Conservation (phyloP, 495 filamentous ascomycete species). For the Cryomyces minteri region DNA sequence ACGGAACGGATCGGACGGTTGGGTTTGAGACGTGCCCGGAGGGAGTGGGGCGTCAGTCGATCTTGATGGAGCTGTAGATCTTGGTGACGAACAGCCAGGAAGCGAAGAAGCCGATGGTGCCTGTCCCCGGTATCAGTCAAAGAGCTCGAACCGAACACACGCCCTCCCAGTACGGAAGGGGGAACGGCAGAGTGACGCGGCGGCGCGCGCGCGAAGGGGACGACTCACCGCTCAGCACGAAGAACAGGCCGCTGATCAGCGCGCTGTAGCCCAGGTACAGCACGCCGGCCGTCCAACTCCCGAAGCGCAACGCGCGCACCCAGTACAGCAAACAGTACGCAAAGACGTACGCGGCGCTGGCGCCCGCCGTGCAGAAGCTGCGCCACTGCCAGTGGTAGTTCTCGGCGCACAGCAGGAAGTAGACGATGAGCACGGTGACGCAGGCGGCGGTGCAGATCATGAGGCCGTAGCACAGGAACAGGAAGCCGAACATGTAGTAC, state of each 20-base stretch:
- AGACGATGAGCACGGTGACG: conserved; percentile 80
- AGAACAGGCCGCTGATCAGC: conserved; percentile 77
- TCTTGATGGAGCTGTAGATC: conserved; percentile 92
- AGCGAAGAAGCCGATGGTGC: conserved; percentile 87
- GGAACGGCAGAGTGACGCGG: not conserved
- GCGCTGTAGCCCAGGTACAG: conserved; percentile 87
- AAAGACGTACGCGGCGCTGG: conserved; percentile 80
- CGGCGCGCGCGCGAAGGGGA: not conserved
- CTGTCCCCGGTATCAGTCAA: conserved; percentile 22
- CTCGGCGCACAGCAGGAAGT: conserved; percentile 87
- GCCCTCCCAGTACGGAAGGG: too few relatives aligned
- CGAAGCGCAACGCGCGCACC: conserved; percentile 65
- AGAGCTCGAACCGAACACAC: not conserved
- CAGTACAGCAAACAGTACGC: conserved; percentile 76
- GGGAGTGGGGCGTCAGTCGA: conserved; percentile 32
- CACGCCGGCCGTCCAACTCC: conserved; percentile 67
- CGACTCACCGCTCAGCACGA: conserved; percentile 74
- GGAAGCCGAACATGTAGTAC: conserved; percentile 99
- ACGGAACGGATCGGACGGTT: conserved; percentile 12
- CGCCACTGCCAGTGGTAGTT: conserved; percentile 99
- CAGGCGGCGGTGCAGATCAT: conserved; percentile 94
- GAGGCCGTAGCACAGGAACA: conserved; percentile 91
- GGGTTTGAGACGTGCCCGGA: conserved; percentile 57
- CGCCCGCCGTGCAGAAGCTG: conserved; percentile 72
- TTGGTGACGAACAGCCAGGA: conserved; percentile 84